Base-by-base conservation (phyloP, 2,329 filamentous ascomycete genomes). In the Amauroascus niger region DNA sequence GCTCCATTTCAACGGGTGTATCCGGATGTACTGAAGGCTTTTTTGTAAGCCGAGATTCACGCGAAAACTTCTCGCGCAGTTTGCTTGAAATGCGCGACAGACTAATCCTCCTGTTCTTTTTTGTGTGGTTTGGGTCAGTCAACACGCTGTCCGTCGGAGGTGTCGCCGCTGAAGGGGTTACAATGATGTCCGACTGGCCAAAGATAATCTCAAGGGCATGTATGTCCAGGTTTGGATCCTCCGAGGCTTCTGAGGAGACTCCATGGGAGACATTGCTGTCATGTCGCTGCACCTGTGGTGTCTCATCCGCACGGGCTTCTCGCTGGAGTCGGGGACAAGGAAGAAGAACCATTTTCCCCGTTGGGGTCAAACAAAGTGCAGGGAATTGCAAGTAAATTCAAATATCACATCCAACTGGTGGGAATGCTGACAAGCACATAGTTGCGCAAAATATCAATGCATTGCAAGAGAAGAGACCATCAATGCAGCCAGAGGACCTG, bases 21-120 rank as follows among this genome's bases (percentile, higher is more conserved):
- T 61, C 54, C n/a, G 48, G 16, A 40, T 26, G 52, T 22, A 47
- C 59, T 8, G 57, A 55, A 33, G 45, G 48, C 16, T 54, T 58
- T 14, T 53, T 57, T 6, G 55, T 58, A 6, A 58, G 33, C 55
- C 59, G 62, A 32, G 60, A 60, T 44, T 70, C 66, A 54, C 62
- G 58, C 13, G 69, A 69, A 45, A 71, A 63, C 13, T 64, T 63
- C 41, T 59, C 63, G 14, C 67, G 68, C 16, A 71, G 52, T 28
- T 45, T 58, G 48, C 59, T 57, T 3, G 67, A 65, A 9, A 70
- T 28, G 9, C 44, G 48, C 13, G 28, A 52, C 30, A 60, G 33
- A 26, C 57, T 55, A 7, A 39, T 32, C 22, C 30, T 40, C 9
- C n/a, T n/a, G n/a, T 40, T 30, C 8, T 16, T 51, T 18, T 28